Conservation (phyloP, 352 stramenopile species). For the Phytophthora hibernalis region DNA sequence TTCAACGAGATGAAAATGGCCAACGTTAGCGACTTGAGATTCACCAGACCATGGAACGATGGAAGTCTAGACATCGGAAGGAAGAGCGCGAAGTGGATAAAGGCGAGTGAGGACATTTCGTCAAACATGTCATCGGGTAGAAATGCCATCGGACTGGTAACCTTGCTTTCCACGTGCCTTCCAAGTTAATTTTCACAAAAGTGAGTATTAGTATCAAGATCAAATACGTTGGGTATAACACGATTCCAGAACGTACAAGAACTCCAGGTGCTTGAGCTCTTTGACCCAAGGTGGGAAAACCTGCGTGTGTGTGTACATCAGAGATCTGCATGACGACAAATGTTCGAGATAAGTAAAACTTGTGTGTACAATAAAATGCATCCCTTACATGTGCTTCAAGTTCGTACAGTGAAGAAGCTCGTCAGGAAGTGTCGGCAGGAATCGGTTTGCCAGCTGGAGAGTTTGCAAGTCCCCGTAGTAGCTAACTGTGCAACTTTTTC, state of each 20-base stretch:
- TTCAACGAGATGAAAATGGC: constrained; percentile 4
- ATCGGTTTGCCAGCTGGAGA: constrained; percentile 25
- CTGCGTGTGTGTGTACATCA: constrained; percentile 37
- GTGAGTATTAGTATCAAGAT: no score
- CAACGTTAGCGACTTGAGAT: no score
- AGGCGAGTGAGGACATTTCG: constrained; percentile 31
- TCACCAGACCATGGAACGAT: constrained; percentile 18
- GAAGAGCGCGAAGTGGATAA: constrained; percentile 25
- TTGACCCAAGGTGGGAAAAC: constrained; percentile 35
- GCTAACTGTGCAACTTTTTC: constrained; percentile 26
- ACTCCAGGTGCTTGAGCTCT: constrained; percentile 35
- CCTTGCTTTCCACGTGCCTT: no score
- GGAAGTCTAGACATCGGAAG: constrained; percentile 9
- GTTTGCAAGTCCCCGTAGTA: constrained; percentile 11
- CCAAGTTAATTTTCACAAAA: no score
- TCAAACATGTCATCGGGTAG: constrained; percentile 23
- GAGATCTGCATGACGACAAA: constrained; percentile 17
- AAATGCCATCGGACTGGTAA: no score
- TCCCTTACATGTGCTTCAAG: not conserved
- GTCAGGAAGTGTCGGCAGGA: constrained; percentile 15
- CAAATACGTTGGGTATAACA: not conserved
- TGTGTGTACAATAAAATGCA: constrained; percentile 9
- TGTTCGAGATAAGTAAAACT: no score
- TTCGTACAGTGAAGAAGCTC: constrained; percentile 13
- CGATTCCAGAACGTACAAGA: constrained; percentile 29